These are phyloP conservation scores for bread wheat (Triticum aestivum) DNA, from an alignment of 176 grass and related monocot genomes.

Conservation along the genomic window DNA sequence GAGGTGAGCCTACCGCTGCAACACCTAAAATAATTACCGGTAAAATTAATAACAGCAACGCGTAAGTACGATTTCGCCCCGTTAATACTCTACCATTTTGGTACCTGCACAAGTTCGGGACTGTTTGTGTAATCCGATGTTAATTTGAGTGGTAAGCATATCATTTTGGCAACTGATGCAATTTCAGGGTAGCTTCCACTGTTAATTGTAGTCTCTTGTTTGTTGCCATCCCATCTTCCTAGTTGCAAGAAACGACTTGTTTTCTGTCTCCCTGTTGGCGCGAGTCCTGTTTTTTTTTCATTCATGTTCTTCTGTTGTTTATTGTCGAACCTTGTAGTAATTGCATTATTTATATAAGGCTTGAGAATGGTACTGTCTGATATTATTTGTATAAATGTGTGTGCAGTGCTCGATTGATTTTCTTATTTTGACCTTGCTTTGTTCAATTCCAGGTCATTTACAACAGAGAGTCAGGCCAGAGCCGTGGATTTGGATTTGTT, in stretches of 20 bases:
- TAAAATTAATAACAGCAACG: neutral
- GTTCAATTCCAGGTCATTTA: constrained; percentile 9
- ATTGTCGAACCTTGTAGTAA: too few relatives aligned
- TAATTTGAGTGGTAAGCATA: neutral
- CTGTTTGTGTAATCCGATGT: neutral
- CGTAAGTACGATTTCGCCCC: neutral
- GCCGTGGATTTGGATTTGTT: constrained; percentile 70
- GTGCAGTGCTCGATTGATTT: neutral
- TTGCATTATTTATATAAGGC: too few relatives aligned
- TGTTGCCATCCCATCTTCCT: neutral
- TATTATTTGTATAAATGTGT: neutral
- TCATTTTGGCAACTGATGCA: neutral
- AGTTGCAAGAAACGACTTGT: too few relatives aligned
- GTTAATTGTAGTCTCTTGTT: neutral
- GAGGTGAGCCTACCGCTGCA: constrained; percentile 53
- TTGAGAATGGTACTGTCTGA: too few relatives aligned
- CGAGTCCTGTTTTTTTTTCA: too few relatives aligned
- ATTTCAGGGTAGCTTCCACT: neutral
- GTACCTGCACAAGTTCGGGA: neutral
- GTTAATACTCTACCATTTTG: neutral
- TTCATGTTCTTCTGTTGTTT: too few relatives aligned
- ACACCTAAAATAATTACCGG: neutral
- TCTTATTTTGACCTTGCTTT: neutral
- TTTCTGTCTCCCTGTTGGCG: too few relatives aligned
- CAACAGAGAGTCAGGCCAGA: constrained; percentile 24